phyloP scores from a whole-genome alignment of 331 rosid genomes.

The Acacia pycnantha region DNA sequence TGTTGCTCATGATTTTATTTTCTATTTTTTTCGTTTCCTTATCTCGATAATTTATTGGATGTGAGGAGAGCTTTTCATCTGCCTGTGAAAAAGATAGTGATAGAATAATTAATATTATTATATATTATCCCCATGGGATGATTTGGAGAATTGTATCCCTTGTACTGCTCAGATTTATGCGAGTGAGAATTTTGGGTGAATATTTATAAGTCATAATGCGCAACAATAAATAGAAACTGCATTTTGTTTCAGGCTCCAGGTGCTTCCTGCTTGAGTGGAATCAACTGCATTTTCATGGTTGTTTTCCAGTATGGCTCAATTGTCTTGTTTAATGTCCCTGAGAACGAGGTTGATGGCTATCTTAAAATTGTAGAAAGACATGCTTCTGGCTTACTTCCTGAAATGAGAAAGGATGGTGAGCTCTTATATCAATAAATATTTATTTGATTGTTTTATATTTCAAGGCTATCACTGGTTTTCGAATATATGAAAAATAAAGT shows the following conservation, averaged over 20 bases:
- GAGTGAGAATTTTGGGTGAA: neutral
- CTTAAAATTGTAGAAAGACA: slow-evolving; percentile 75
- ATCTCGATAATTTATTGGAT: neutral
- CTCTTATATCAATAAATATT: slow-evolving; percentile 26
- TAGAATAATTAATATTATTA: neutral
- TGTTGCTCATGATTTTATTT: neutral
- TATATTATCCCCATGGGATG: neutral
- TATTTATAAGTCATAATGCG: neutral
- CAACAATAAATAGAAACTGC: slow-evolving; percentile 16
- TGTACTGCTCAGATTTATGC: neutral
- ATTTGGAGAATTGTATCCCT: slow-evolving; percentile 12
- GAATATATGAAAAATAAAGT: neutral
- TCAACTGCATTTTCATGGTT: slow-evolving; percentile 76
- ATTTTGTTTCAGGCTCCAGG: slow-evolving; percentile 60
- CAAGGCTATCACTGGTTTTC: neutral
- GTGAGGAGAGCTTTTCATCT: neutral
- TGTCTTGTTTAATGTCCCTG: slow-evolving; percentile 81
- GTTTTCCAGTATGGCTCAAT: slow-evolving; percentile 98
- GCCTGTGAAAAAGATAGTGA: neutral
- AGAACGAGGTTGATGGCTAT: slow-evolving; percentile 69
- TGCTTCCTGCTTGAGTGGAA: slow-evolving; percentile 63
- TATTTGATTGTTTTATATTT: neutral
- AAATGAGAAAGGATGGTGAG: slow-evolving; percentile 98
- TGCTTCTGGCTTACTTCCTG: slow-evolving; percentile 86
- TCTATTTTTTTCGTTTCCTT: neutral